Base-by-base conservation (phyloP, 176 grass and related monocot species). In the Oryza punctata region DNA sequence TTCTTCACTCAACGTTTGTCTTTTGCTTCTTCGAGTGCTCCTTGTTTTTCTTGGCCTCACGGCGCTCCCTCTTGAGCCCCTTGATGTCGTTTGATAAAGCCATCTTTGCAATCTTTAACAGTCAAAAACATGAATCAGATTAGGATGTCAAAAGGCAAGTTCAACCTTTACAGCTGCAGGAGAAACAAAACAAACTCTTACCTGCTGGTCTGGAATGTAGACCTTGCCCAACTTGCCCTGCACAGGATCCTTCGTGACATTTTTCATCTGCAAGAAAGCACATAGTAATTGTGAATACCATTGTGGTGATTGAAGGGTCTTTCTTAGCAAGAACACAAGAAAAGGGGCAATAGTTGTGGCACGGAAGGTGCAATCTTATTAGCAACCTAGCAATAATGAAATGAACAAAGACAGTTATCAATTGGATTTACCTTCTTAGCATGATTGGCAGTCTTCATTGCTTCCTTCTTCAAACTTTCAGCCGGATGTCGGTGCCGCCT, bases 151-250 rank as follows among this genome's bases (percentile, higher is more conserved):
- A 72, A 59, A 69, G 13, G 26, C 12, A 72, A 50, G 40, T 46
- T 75, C 24, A 7, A 27, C 28, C 8, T 85, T 45, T 64, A 44
- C 10, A 70, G 65, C 26, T 76, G 65, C 13, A 19, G 24, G 70
- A 25, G 4, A 29, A 61, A 69, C 14, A 38, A 74, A n/a, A 14
- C 37, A 19, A 54, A 72, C 35, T 57, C 66, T 33, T 85, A 95
- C 93, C 88, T 92, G 71, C 73, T 96, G 94, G 15, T 96, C 86
- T 86, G 94, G 94, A 65, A 96, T 96, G 83, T 91, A 96, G 27
- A 96, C 91, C 49, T 66, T 96, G 60, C 90, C 94, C 63, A 86
- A 23, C 76, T 10, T 96, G 33, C 90, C 94, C 41, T 93, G 38
- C 27, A 93, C 26, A 47, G 75, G 43, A 86, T 95, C 89, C 67